A percentile compares a stretch with the other conserved stretches of the same genome.
Evolutionary conservation across 2,329 filamentous ascomycete genomes (phyloP).

Genomic region (Pyricularia sp.): DNA sequence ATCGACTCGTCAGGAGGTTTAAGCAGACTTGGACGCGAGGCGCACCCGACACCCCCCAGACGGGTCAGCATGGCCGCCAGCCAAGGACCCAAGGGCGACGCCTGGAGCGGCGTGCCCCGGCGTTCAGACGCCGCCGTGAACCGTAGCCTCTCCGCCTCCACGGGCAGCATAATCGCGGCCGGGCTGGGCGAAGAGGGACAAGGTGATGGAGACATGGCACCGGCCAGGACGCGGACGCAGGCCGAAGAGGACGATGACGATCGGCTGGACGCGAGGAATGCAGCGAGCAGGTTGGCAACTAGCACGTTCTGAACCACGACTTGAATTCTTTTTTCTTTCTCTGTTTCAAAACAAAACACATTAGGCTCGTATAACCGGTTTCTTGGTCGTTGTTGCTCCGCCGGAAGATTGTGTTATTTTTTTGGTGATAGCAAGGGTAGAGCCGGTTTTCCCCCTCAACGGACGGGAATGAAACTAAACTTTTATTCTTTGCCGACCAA

Average conservation of each 20-base stretch:
- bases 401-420: not conserved
- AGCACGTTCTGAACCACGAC: conserved; percentile 68
- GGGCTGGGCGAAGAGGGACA: conserved; percentile 46
- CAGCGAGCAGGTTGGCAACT: conserved; percentile 83
- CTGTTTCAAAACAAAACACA: not conserved
- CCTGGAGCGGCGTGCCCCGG: conserved; percentile 90
- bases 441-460: not conserved
- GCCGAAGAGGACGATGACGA: conserved; percentile 82
- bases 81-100: conserved; percentile 95
- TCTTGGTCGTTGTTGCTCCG: not conserved
- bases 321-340: not conserved
- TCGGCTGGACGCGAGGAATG: conserved; percentile 88
- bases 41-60: conserved; percentile 59
- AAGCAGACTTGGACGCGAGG: conserved; percentile 79
- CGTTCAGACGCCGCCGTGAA: conserved; percentile 64
- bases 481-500: not conserved
- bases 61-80: conserved; percentile 73
- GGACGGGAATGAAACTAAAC: not conserved
- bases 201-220: conserved; percentile 21
- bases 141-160: conserved; percentile 66
- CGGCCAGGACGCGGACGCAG: conserved; percentile 44
- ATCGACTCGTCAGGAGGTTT: conserved; percentile 89
- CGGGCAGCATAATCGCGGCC: conserved; percentile 31
- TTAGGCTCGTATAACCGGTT: not conserved
- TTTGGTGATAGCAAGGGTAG: not conserved